These are phyloP conservation scores for Arbutus unedo DNA, from an alignment of 148 eudicot species.

Conservation along the genomic window DNA sequence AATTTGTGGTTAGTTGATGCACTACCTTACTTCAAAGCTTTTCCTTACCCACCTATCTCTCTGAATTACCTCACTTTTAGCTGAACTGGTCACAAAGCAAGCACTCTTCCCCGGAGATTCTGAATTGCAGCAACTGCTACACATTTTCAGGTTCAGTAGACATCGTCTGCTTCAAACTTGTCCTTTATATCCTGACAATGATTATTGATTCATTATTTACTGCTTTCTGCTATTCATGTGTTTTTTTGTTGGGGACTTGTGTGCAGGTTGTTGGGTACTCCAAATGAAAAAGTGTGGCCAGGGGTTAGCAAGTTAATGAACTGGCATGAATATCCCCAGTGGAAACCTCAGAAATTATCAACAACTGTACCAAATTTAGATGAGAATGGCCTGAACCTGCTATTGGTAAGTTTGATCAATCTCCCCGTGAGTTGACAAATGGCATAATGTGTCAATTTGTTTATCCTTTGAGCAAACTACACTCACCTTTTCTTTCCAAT, in stretches of 20 bases:
- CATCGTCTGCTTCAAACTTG: neutral
- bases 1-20: neutral
- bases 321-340: slow-evolving; percentile 97
- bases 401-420: slow-evolving; percentile 46
- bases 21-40: neutral
- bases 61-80: slow-evolving; percentile 25
- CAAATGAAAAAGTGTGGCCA: slow-evolving; percentile 89
- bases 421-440: neutral
- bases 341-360: slow-evolving; percentile 67
- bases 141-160: slow-evolving; percentile 72
- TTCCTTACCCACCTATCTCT: neutral
- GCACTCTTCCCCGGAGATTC: slow-evolving; percentile 83
- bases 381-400: slow-evolving; percentile 57
- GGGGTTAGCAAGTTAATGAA: slow-evolving; percentile 79
- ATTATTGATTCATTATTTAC: no score
- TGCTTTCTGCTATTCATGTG: neutral
- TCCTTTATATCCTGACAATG: neutral
- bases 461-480: neutral
- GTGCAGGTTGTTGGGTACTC: slow-evolving; percentile 78
- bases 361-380: slow-evolving; percentile 67
- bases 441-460: slow-evolving; percentile 4
- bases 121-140: slow-evolving; percentile 95
- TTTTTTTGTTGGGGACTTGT: neutral
- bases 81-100: slow-evolving; percentile 76
- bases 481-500: neutral